Conservation (phyloP, 768 basidiomycete genomes). For the Phaffia tasmanica region DNA sequence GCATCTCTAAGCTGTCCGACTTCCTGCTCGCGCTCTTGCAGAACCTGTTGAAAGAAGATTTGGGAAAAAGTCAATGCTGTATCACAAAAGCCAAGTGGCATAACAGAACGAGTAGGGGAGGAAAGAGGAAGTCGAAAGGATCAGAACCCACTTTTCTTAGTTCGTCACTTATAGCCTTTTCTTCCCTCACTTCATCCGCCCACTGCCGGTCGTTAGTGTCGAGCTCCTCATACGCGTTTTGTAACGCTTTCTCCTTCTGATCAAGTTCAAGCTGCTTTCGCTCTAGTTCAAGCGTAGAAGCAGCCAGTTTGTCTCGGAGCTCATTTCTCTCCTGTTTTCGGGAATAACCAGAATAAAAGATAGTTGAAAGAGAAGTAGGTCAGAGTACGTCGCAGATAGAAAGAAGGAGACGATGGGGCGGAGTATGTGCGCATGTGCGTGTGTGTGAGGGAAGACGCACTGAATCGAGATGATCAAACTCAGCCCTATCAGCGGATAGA, state of each 20-base stretch:
- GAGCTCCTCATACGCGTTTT: conserved; percentile 24
- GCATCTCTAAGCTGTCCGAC: conserved; percentile 61
- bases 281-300: conserved; percentile 62
- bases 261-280: conserved; percentile 65
- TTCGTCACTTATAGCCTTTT: conserved; percentile 65
- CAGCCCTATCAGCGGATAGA: conserved; percentile 6
- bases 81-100: background rate
- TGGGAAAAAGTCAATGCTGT: background rate
- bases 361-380: background rate
- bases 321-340: conserved; percentile 31
- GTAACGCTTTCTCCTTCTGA: conserved; percentile 31
- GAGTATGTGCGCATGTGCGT: background rate
- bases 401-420: background rate
- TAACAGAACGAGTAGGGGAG: background rate
- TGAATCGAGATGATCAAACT: conserved; percentile 26
- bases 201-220: conserved; percentile 45
- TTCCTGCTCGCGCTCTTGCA: conserved; percentile 63
- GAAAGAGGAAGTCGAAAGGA: background rate
- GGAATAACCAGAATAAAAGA: too few relatives aligned
- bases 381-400: background rate
- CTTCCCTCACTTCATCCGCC: conserved; percentile 77
- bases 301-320: conserved; percentile 34
- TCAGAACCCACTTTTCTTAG: conserved; percentile 37
- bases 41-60: conserved; percentile 22
- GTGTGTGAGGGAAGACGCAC: background rate